Evolutionary conservation across 192 early-diverging fungal species (phyloP).

Genomic region (Anaeromyces robustus): DNA sequence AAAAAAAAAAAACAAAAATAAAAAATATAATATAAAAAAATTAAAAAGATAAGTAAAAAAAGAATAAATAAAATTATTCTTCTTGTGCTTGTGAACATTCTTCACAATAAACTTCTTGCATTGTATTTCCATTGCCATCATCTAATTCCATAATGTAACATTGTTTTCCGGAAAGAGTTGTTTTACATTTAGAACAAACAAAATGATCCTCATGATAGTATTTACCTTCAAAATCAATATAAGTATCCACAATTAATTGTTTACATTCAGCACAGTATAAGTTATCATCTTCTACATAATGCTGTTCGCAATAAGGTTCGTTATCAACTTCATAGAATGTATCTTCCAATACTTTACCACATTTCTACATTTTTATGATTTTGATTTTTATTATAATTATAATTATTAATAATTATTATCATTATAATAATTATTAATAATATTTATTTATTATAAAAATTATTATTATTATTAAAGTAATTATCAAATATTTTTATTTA

Average conservation of each 20-base stretch:
- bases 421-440: too few relatives aligned
- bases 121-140: not conserved
- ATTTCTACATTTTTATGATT: not conserved
- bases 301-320: not conserved
- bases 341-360: not conserved
- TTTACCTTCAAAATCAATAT: not conserved
- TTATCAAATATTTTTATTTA: too few relatives aligned
- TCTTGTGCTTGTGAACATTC: not conserved
- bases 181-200: not conserved
- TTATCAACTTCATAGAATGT: not conserved
- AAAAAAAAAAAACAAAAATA: too few relatives aligned
- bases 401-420: too few relatives aligned
- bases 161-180: not conserved
- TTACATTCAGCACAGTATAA: not conserved
- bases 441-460: too few relatives aligned
- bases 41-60: too few relatives aligned
- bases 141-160: not conserved
- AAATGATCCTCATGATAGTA: not conserved
- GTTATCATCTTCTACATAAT: not conserved
- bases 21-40: too few relatives aligned
- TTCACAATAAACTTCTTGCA: not conserved
- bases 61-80: too few relatives aligned
- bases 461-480: too few relatives aligned
- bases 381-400: too few relatives aligned
- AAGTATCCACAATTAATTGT: not conserved